Evolutionary conservation across 495 filamentous ascomycete species (phyloP), one percentile per base, ranked within the genome.

Genomic region (Aspergillus conjunctus): DNA sequence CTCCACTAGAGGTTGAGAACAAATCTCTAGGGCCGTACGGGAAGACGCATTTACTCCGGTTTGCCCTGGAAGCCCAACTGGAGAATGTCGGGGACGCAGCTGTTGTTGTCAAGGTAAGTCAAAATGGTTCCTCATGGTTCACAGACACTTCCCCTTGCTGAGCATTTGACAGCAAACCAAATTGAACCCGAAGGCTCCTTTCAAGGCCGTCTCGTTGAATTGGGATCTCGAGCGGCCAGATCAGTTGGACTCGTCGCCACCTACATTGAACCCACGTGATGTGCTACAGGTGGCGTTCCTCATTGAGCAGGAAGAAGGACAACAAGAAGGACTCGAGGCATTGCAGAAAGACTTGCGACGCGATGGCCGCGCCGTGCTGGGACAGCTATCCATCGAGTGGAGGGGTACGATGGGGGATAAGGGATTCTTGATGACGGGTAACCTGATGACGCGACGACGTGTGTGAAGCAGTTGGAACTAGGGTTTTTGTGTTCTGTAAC

Each of bases 251-350:
- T 43, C 63, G 4, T 67, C 73, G 51, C 71, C 78, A 62, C 91
- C 91, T 31, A 85, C 89, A 44, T 73, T 98, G 61, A 89, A 88
- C 69, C 90, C 91, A 7, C 85, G 89, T 39, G 94, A 98, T 79
- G 87, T 96, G 39, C 83, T 92, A 66, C 94, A 98, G 74, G 90
- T 96, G 52, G 92, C 91, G 50, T 98, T 97, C 69, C 69, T 95
- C 18, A 79, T 98, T 10, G 85, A 92, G 67, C 87, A 93, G 71
- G 76, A 85, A 60, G 75, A 73, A 59, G 75, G 73, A 20, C 75
- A 77, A 51, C 75, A 79, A 26, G 79, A 76, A 9, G 78, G 73
- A 7, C 69, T 77, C n/a, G 82, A 82, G 44, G 59, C 70, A 7
- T 67, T 77, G 18, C 75, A 73, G 56, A 83, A 80, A 62, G 82